Base-by-base conservation (phyloP, 2,329 filamentous ascomycete genomes). In the Xylaria sp. region DNA sequence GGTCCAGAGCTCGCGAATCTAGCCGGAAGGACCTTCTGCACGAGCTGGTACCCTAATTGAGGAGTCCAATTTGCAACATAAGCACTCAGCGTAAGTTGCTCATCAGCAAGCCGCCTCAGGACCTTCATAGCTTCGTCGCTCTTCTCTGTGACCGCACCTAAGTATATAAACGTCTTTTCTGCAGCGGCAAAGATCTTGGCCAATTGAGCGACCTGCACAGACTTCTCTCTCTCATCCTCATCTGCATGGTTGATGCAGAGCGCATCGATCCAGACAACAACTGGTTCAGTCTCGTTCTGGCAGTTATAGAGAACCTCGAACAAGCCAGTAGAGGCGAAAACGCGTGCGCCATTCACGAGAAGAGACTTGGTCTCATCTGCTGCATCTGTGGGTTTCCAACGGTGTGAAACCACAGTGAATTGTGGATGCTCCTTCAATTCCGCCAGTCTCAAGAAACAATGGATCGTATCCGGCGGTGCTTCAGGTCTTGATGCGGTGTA, bases 241-340 rank as follows among this genome's bases (percentile, higher is more conserved):
- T 76, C 72, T 8, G 57, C 71, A 10, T 73, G 71, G 57, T 77
- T 74, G 33, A 76, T 73, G 56, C 76, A 78, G 9, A 78, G 63
- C 18, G 74, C 73, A 48, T 74, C 72, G 31, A 78, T 68, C 75
- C 75, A 78, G 39, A 77, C 48, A 0, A 68, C 68, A 8, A 67
- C 61, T 0, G 73, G 36, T 3, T 72, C 69, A 0, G 64, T 36
- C 49, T 73, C 70, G 39, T 62, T 60, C 51, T 74, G 74, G 2
- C 72, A 9, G 25, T 68, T 58, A 2, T 46, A n/a, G 1, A 75
- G 64, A 6, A 73, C 58, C 3, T 62, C 55, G 18, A 67, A 72
- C 7, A 75, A 15, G 25, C 70, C 64, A 3, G 64, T 28, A 8
- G 72, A 71, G 7, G 70, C 70, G 13, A 71, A 71, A 2, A 73